Evolutionary conservation across 305 asterid species (phyloP).

Genomic region (Solanum aculeatissimum): DNA sequence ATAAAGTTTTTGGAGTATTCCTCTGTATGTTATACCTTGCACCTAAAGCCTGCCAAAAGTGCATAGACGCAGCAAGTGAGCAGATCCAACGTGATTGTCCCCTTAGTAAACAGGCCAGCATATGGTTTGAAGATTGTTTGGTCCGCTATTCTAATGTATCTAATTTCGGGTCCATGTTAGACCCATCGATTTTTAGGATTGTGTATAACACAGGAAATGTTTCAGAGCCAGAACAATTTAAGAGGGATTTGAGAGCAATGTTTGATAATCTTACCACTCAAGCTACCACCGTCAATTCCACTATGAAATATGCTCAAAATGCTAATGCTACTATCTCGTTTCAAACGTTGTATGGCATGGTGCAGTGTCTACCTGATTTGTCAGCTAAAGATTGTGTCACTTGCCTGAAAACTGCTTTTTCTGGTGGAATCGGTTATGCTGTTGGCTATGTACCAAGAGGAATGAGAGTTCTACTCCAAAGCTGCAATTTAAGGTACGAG

Average conservation of each 20-base stretch:
- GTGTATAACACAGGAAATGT: not conserved
- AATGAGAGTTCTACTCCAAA: not conserved
- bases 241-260: not conserved
- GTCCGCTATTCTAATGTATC: not conserved
- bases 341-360: not conserved
- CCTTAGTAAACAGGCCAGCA: not conserved
- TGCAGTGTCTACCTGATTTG: slow-evolving; percentile 5
- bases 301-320: not conserved
- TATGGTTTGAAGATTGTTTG: not conserved
- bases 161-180: not conserved
- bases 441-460: not conserved
- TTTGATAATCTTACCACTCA: not conserved
- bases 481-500: slow-evolving; percentile 2
- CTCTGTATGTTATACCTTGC: not conserved
- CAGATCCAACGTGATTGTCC: not conserved
- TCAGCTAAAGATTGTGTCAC: not conserved
- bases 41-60: not conserved
- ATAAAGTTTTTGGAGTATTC: not conserved
- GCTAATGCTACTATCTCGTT: not conserved
- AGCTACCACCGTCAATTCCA: not conserved
- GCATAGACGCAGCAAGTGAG: not conserved
- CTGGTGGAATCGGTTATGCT: not conserved
- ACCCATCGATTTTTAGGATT: not conserved
- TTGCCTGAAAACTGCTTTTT: not conserved
- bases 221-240: not conserved